Conservation (phyloP, 2,329 filamentous ascomycete species). For the Trichophyton simii region DNA sequence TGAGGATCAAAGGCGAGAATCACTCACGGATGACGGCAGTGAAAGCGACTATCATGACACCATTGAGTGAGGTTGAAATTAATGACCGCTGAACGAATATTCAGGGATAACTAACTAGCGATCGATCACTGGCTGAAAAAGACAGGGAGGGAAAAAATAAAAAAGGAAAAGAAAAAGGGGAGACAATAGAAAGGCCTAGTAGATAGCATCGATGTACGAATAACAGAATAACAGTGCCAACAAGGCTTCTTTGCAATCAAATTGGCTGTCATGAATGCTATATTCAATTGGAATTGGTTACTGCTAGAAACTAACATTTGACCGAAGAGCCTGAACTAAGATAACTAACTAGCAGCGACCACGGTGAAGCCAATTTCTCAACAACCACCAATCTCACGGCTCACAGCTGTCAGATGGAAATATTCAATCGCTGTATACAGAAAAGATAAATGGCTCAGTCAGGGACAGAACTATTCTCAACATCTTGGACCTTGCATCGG, state of each 20-base stretch:
- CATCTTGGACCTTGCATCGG: conserved; percentile 43
- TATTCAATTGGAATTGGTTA: too few species aligned
- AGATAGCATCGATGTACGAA: neutral
- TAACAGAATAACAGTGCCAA: neutral
- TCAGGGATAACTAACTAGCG: too few species aligned
- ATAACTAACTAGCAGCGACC: neutral
- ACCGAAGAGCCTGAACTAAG: too few species aligned
- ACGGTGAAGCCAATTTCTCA: neutral
- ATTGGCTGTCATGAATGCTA: too few species aligned
- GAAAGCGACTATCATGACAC: neutral
- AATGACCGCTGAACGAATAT: too few species aligned
- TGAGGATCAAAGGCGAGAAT: neutral
- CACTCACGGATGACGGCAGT: neutral
- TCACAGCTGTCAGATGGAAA: too few species aligned
- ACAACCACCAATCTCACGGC: neutral
- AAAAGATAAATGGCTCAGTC: conserved; percentile 11
- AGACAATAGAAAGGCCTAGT: neutral
- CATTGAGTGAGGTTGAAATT: neutral
- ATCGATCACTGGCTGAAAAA: neutral
- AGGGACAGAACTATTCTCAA: conserved; percentile 32
- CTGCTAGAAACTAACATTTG: too few species aligned
- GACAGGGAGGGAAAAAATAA: neutral
- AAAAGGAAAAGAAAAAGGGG: neutral
- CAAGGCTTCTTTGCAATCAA: neutral
- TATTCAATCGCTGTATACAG: neutral